Base-by-base conservation (phyloP, 192 early-diverging fungal species). In the Backusella parvicylindrica region DNA sequence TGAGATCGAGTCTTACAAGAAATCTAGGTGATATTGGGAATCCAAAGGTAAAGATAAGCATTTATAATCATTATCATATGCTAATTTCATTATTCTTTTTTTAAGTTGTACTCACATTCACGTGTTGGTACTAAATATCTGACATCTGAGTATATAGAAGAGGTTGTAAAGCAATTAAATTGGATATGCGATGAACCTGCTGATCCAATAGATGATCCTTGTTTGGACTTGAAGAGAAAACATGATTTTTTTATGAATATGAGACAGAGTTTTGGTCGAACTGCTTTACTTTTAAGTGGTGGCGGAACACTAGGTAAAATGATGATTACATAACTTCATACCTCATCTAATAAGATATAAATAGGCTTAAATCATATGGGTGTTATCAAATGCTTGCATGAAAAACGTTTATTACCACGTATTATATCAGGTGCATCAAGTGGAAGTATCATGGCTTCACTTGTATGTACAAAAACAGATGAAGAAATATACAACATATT, bases 351-450 rank as follows among this genome's bases (percentile, higher is more conserved):
- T n/a, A n/a, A n/a, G n/a, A n/a, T 37, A 41, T 67, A 30, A 16
- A 12, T 40, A 92, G 91, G 91, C 2, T 87, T 95, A 41, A 86
- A 89, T 41, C 96, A 98, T 76, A 79, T 93, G 75, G 96, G 96
- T 23, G 94, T 96, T 8, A 78, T 94, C 43, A 94, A 92, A 38
- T 80, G 90, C 12, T 78, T 98, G 30, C 81, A 86, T 64, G 90
- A 93, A 75, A 81, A 76, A 23, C 88, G 89, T 35, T 80, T 94
- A 2, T 80, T 98, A 33, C 96, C 96, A 32, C 89, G 92, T 2
- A 89, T 96, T 23, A 92, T 98, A 37, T 94, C 90, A 15, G 96
- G 96, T 0, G 91, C 96, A 0, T 96, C 95, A 3, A 90, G 88
- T 30, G 96, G 96, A 9, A 88, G 93, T 13, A 91, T 98, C 64